Conservation (phyloP, 768 basidiomycete species). For the Obba rivulosa region DNA sequence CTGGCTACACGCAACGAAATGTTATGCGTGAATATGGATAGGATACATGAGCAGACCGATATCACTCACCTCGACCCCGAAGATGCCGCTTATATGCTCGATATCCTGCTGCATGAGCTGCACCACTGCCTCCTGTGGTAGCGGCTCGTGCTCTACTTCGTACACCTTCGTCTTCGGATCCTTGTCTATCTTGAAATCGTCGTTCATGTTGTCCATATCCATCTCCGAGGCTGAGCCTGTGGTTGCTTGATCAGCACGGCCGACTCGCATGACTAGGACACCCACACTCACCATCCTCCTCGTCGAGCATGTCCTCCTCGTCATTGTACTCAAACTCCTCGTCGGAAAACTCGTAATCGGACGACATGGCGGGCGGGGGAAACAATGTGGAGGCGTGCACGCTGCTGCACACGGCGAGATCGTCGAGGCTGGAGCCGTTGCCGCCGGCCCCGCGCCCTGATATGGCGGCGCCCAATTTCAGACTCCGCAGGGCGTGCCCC, state of each 20-base stretch:
- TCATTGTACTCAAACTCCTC: constrained; percentile 62
- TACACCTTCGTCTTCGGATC: constrained; percentile 66
- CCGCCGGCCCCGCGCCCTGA: no score
- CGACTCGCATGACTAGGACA: constrained; percentile 15
- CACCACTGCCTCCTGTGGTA: constrained; percentile 70
- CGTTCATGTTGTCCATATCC: constrained; percentile 60
- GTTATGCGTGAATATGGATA: background rate
- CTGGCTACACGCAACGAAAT: constrained; percentile 36
- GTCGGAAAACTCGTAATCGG: constrained; percentile 70
- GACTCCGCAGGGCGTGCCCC: no score
- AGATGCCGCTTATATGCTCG: constrained; percentile 82
- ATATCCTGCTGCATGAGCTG: constrained; percentile 72
- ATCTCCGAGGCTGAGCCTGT: constrained; percentile 49
- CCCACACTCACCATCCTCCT: constrained; percentile 45
- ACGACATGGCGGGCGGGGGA: constrained; percentile 40
- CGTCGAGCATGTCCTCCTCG: constrained; percentile 57
- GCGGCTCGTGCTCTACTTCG: constrained; percentile 79
- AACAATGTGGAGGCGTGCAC: no score
- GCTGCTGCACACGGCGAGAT: no score
- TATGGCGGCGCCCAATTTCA: no score
- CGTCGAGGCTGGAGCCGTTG: no score
- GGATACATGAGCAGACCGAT: background rate
- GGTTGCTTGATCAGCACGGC: constrained; percentile 15
- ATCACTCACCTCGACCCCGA: constrained; percentile 79
- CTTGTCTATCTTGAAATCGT: constrained; percentile 55